Evolutionary conservation across 108 stramenopile genomes (phyloP).

Genomic region (Cyclotella distinguenda): DNA sequence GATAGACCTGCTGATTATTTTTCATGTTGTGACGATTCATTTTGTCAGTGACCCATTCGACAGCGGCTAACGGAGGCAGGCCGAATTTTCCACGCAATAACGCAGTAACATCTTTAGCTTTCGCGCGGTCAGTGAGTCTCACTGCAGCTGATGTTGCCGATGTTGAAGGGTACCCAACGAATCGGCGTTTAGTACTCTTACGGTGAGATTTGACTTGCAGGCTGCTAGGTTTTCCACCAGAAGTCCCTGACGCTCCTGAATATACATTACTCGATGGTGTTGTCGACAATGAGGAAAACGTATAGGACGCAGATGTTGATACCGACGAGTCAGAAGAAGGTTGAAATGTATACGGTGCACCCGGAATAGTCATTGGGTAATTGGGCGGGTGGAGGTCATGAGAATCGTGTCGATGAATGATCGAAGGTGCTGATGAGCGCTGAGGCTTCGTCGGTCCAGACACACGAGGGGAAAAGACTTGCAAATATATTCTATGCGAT

Average conservation of each 20-base stretch:
- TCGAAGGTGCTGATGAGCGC: neutral
- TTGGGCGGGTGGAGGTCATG: conserved; percentile 40
- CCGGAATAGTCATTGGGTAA: conserved; percentile 32
- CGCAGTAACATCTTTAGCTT: conserved; percentile 39
- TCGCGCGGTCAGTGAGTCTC: conserved; percentile 44
- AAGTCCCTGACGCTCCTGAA: neutral
- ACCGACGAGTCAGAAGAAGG: conserved; percentile 21
- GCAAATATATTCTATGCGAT: conserved; percentile 51
- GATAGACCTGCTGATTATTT: neutral
- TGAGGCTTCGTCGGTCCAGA: neutral
- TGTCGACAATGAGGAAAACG: conserved; percentile 15
- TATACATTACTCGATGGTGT: neutral
- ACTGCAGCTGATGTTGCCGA: conserved; percentile 41
- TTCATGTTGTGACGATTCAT: conserved; percentile 5
- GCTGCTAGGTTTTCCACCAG: neutral
- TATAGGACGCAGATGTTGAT: conserved; percentile 27
- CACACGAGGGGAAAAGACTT: conserved; percentile 34
- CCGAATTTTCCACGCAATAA: conserved; percentile 51
- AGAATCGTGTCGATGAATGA: conserved; percentile 31
- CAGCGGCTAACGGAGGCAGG: conserved; percentile 13
- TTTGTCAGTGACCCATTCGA: neutral
- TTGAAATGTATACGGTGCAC: conserved; percentile 26
- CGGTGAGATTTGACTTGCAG: neutral
- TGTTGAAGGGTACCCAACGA: conserved; percentile 17
- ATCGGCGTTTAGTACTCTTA: conserved; percentile 14